Conservation (phyloP, 192 early-diverging fungal species). For the Coemansia sp. region DNA sequence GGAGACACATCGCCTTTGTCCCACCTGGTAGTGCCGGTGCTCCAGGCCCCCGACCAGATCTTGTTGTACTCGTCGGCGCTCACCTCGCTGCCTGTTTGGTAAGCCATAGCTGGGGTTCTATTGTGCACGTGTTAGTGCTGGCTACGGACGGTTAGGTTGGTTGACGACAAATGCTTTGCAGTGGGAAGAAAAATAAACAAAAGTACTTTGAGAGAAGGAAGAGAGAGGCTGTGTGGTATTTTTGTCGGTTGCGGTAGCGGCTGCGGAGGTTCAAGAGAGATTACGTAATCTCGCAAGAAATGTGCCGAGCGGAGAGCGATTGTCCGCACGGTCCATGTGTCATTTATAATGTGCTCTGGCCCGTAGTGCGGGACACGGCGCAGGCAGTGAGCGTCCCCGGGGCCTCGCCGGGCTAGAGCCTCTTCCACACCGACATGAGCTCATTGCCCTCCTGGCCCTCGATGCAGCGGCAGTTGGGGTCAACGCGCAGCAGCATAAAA, state of each 20-base stretch:
- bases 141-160: too few relatives aligned
- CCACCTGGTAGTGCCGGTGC: conserved; percentile 24
- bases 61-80: conserved; percentile 28
- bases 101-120: conserved; percentile 10
- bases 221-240: not conserved
- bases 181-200: not conserved
- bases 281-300: too few relatives aligned
- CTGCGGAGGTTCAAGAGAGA: too few relatives aligned
- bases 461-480: conserved; percentile 37
- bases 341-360: too few relatives aligned
- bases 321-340: too few relatives aligned
- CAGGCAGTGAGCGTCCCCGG: too few relatives aligned
- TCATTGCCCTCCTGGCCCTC: conserved; percentile 48
- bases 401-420: conserved; percentile 7
- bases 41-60: conserved; percentile 35
- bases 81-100: conserved; percentile 1
- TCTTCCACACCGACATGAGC: conserved; percentile 40
- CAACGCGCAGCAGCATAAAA: conserved; percentile 46
- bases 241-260: too few relatives aligned
- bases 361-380: too few relatives aligned
- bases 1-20: conserved; percentile 46
- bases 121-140: too few relatives aligned
- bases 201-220: not conserved
- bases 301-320: too few relatives aligned
- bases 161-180: not conserved